Percentiles rank a stretch among this genome's conserved stretches.
Evolutionary conservation across 805 yeast species (phyloP).

Genomic region (Wickerhamomyces tratensis): DNA sequence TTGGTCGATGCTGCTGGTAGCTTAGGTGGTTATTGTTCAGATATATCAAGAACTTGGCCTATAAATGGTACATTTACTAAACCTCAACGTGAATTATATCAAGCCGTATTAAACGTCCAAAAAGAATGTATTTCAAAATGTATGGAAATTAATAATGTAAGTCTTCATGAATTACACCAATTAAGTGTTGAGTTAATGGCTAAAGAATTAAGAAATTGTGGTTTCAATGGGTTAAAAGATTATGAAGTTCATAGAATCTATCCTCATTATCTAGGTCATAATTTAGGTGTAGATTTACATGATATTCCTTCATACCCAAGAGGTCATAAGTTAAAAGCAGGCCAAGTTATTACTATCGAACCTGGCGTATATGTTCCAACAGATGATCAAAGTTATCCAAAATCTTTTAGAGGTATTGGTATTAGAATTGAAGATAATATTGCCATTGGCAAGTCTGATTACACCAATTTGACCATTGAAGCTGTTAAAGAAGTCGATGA

Average conservation of each 20-base stretch:
- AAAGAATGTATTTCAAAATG: slow-evolving; percentile 68
- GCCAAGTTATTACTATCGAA: slow-evolving; percentile 89
- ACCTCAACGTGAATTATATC: slow-evolving; percentile 80
- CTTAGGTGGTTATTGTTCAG: slow-evolving; percentile 90
- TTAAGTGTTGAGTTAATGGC: slow-evolving; percentile 50
- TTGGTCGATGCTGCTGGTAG: slow-evolving; percentile 94
- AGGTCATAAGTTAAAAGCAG: slow-evolving; percentile 39
- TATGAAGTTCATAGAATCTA: slow-evolving; percentile 51
- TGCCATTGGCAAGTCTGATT: slow-evolving; percentile 56
- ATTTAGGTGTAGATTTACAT: slow-evolving; percentile 87
- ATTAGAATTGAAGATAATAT: slow-evolving; percentile 93
- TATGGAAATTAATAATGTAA: slow-evolving; percentile 36
- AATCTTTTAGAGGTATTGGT: slow-evolving; percentile 78
- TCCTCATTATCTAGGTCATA: slow-evolving; percentile 95
- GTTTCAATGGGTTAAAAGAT: slow-evolving; percentile 44
- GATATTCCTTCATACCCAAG: slow-evolving; percentile 64
- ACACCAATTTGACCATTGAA: slow-evolving; percentile 61
- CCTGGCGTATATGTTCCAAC: slow-evolving; percentile 89
- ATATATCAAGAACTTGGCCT: slow-evolving; percentile 97
- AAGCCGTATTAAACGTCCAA: slow-evolving; percentile 80
- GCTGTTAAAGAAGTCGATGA: slow-evolving; percentile 83
- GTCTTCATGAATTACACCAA: slow-evolving; percentile 70
- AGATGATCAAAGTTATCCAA: slow-evolving; percentile 57
- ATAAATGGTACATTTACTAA: slow-evolving; percentile 61
- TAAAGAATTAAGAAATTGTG: slow-evolving; percentile 61